Evolutionary conservation across 192 early-diverging fungal species (phyloP), one percentile per base, ranked within the genome.

Genomic region (Backusella liffmaniae): DNA sequence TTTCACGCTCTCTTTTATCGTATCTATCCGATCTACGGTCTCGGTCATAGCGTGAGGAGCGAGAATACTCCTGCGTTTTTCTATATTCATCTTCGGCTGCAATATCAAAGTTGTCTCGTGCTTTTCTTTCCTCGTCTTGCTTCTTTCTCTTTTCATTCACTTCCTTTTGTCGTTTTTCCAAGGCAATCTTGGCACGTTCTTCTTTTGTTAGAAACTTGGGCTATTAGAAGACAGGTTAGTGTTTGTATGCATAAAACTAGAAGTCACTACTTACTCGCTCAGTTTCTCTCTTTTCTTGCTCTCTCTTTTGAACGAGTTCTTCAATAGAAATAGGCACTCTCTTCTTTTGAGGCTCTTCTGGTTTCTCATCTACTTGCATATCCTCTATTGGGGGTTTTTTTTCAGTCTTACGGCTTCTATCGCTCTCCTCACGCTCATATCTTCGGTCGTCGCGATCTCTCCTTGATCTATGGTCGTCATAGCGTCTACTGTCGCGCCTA

Each of bases 181-280:
- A 82, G 5, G 98, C 98, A 42, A 93, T 73, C 73, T 94, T 87
- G 30, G 93, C 92, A 16, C 98, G 88, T 80, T 99, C 92, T 80
- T 93, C 94, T 80, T 99, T 99, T 16, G 93, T 94, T 74, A 99
- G 69, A 73, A 98, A 99, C 69, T 88, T 90, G 0, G 94, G 93
- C 88, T 90, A 83, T 34, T 4, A 56, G 74, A 67, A 62, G 44
- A 26, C 12, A 35, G 39, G 4, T 39, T 70, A 35, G 56, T n/a
- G 18, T 51, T 46, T 21, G 49, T 32, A 51, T 68, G 30, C 13
- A 46, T 53, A 74, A 56, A 37, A 30, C 39, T 5, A 0, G 16
- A 3, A 15, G 15, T 12, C 37, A 39, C 10, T 39, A 66, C 78
- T 34, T 75, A 90, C 91, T 79, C 88, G 91, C 16, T 88, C 91